Evolutionary conservation across 306 rosid genomes (phyloP).

Genomic region (Trifolium repens): DNA sequence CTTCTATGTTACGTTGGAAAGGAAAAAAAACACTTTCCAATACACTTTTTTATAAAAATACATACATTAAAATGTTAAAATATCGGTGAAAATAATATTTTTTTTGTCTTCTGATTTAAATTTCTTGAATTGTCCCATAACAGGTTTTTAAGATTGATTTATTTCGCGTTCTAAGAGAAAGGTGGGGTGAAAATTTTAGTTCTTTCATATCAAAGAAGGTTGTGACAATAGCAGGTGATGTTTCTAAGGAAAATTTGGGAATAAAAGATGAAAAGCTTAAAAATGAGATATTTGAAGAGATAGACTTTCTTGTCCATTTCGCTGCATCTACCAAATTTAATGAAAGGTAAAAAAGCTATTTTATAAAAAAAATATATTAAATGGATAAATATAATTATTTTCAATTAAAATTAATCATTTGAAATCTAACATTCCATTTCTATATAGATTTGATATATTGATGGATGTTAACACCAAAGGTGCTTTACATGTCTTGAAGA

Average conservation of each 20-base stretch:
- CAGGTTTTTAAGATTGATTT: conserved; percentile 58
- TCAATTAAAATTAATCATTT: neutral
- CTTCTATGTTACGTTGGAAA: too few relatives aligned
- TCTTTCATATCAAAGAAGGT: conserved; percentile 47
- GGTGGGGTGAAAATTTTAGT: conserved; percentile 49
- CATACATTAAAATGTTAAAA: too few relatives aligned
- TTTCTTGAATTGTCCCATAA: neutral
- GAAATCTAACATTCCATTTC: neutral
- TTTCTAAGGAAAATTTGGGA: conserved; percentile 39
- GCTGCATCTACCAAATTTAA: conserved; percentile 55
- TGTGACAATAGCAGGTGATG: conserved; percentile 42
- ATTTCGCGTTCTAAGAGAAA: conserved; percentile 50
- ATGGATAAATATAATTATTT: neutral
- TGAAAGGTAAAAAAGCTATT: conserved; percentile 40
- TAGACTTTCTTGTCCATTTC: conserved; percentile 39
- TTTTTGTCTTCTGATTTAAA: neutral
- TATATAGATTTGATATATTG: conserved; percentile 46
- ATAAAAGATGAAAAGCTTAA: conserved; percentile 34
- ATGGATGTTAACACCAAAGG: conserved; percentile 48
- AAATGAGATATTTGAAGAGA: conserved; percentile 31
- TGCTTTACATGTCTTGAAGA: conserved; percentile 39
- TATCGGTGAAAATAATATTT: too few relatives aligned
- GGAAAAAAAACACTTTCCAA: too few relatives aligned
- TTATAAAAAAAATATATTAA: neutral
- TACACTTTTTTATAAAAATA: too few relatives aligned